Percentiles rank a stretch among this genome's conserved stretches.
Conservation (phyloP, 495 filamentous ascomycete genomes). For the Sordaria brevicollis region DNA sequence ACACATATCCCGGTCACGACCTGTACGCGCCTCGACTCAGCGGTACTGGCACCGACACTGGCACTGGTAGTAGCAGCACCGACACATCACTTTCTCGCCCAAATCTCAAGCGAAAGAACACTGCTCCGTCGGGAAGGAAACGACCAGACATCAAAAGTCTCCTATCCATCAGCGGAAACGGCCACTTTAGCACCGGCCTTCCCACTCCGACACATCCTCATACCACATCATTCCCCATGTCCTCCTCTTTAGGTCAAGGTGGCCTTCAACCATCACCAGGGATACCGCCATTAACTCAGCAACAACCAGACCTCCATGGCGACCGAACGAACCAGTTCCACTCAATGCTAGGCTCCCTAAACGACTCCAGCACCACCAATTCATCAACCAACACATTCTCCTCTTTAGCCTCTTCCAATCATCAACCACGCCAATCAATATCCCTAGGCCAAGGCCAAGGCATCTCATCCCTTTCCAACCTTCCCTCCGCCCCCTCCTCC, state of each 20-base stretch:
- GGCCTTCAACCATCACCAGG: constrained; percentile 16
- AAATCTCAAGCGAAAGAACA: constrained; percentile 33
- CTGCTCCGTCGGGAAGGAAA: constrained; percentile 17
- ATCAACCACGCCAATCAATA: constrained; percentile 1
- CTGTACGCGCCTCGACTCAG: constrained; percentile 28
- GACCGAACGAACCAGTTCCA: background rate
- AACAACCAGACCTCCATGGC: constrained; percentile 11
- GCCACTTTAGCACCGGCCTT: constrained; percentile 15
- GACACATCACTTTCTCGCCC: constrained; percentile 17
- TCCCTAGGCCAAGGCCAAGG: constrained; percentile 5
- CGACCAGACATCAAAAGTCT: constrained; percentile 24
- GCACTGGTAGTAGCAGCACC: too few species aligned
- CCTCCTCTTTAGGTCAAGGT: constrained; percentile 14
- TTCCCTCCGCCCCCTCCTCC: constrained; percentile 3
- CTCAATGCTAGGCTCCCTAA: constrained; percentile 13
- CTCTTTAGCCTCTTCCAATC: constrained; percentile 1
- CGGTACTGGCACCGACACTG: background rate
- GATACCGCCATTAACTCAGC: constrained; percentile 18
- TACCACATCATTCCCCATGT: constrained; percentile 22
- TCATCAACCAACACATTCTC: constrained; percentile 9
- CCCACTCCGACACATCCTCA: constrained; percentile 19
- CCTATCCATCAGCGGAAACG: constrained; percentile 10
- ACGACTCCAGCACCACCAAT: constrained; percentile 3
- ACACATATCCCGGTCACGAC: constrained; percentile 35
- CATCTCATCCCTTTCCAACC: background rate